Evolutionary conservation across 2,329 filamentous ascomycete genomes (phyloP), one percentile per base, ranked within the genome.

Genomic region (Pseudogymnoascus sp.): DNA sequence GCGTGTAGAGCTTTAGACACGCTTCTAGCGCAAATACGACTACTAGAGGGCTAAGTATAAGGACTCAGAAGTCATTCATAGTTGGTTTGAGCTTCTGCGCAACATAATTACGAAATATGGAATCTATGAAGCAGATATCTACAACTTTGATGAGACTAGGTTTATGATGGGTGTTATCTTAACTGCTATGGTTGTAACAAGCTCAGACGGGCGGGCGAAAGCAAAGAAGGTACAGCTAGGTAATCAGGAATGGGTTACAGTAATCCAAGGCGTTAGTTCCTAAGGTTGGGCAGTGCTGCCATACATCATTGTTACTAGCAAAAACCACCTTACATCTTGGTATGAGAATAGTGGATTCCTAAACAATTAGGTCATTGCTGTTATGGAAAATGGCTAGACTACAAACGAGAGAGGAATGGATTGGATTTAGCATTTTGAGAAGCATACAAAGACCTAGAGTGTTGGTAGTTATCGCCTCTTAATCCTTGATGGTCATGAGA

Each of bases 401-500:
- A 72, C 60, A n/a, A 69, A 75, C 68, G n/a, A 72, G 63, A 69
- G 75, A 48, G 68, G 69, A 25, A 63, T 76, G 48, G 48, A 60
- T 3, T 76, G 66, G 74, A 68, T 75, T 65, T 19, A 73, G 65
- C 68, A 74, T 68, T 75, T 76, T 67, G 67, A 73, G 62, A 66
- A 62, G 62, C 65, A 70, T 65, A 73, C 68, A 65, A 69, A 65
- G 63, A 62, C 25, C 31, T 63, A 63, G 45, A 66, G 45, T 39
- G 65, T 62, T 19, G 69, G 72, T 2, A 60, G 51, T 63, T 72
- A 72, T 65, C 62, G 67, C 23, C 67, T 77, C 1, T 67, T 77
- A 3, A 69, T 78, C 65, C 65, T 77, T 62, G 70, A 77, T 66
- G 68, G 73, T 60, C 67, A 77, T 68, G 62, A 68, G 21, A 76